Conservation (phyloP, 768 basidiomycete species). For the Podaxis pistillaris region DNA sequence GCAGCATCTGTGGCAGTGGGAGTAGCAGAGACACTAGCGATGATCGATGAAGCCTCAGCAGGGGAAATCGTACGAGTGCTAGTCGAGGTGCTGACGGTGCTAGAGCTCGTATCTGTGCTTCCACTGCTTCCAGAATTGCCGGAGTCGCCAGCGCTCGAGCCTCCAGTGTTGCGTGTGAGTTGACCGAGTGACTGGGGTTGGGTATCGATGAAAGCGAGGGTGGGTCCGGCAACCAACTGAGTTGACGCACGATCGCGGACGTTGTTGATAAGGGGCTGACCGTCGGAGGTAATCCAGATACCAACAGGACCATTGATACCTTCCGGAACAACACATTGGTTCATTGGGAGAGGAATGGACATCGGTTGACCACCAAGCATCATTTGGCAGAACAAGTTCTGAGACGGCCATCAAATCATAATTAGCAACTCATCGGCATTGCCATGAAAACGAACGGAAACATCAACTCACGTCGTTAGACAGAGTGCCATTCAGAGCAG, state of each 20-base stretch:
- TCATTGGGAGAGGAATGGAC: conserved; percentile 58
- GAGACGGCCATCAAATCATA: conserved; percentile 8
- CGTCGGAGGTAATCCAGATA: conserved; percentile 64
- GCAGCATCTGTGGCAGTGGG: conserved; percentile 23
- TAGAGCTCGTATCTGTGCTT: conserved; percentile 26
- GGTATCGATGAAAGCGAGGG: conserved; percentile 64
- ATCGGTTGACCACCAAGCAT: conserved; percentile 57
- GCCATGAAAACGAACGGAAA: background rate
- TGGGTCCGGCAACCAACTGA: conserved; percentile 69
- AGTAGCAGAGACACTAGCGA: conserved; percentile 24
- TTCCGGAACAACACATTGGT: conserved; percentile 59
- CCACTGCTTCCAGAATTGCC: background rate
- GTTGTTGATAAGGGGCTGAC: conserved; percentile 62
- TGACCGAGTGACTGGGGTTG: conserved; percentile 49
- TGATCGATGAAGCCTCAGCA: conserved; percentile 34
- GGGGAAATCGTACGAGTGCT: conserved; percentile 29
- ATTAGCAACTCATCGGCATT: conserved; percentile 1
- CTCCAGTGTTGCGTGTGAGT: conserved; percentile 33
- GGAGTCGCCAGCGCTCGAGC: conserved; percentile 10
- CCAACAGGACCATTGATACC: conserved; percentile 75
- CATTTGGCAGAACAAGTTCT: conserved; percentile 76
- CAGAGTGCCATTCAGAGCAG: conserved; percentile 51
- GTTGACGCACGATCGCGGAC: conserved; percentile 52
- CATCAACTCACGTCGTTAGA: conserved; percentile 35
- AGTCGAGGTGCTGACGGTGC: conserved; percentile 22